A percentile compares a stretch with the other conserved stretches of the same genome.
Conservation (phyloP, 345 rosid genomes). For the Eucalyptus marginata region DNA sequence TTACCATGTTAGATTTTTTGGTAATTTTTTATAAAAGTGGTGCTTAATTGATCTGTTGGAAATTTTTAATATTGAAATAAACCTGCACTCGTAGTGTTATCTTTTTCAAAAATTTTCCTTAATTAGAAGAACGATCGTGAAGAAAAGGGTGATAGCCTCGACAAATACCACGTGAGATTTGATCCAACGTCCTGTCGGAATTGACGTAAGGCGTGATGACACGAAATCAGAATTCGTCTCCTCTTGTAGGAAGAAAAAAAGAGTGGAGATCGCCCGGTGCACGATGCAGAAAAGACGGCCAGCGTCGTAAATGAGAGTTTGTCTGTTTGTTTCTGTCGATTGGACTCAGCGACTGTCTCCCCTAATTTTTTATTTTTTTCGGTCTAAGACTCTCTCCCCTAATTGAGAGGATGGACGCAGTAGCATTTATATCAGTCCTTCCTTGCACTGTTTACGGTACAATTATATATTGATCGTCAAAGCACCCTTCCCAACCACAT, state of each 20-base stretch:
- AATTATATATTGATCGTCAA: background rate
- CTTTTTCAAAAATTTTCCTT: background rate
- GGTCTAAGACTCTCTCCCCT: too few relatives aligned
- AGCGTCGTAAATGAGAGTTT: background rate
- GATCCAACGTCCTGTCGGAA: background rate
- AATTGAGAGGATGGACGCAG: background rate
- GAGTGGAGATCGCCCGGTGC: fast-evolving
- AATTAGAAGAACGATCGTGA: background rate
- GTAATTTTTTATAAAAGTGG: background rate
- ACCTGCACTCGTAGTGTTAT: too few relatives aligned
- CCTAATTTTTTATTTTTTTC: too few relatives aligned
- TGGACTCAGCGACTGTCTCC: background rate
- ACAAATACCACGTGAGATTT: background rate
- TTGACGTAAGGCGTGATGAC: background rate
- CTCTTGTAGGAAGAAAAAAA: background rate
- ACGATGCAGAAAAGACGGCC: background rate
- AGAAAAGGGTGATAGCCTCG: background rate
- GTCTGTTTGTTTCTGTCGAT: background rate
- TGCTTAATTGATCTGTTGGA: background rate
- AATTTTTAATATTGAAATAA: background rate
- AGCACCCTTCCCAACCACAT: background rate
- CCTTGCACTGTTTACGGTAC: background rate
- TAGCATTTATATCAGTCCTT: background rate
- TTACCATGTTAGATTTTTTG: background rate
- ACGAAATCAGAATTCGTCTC: background rate